Base-by-base conservation (phyloP, 768 basidiomycete species). In the Amanita pseudoporphyria region DNA sequence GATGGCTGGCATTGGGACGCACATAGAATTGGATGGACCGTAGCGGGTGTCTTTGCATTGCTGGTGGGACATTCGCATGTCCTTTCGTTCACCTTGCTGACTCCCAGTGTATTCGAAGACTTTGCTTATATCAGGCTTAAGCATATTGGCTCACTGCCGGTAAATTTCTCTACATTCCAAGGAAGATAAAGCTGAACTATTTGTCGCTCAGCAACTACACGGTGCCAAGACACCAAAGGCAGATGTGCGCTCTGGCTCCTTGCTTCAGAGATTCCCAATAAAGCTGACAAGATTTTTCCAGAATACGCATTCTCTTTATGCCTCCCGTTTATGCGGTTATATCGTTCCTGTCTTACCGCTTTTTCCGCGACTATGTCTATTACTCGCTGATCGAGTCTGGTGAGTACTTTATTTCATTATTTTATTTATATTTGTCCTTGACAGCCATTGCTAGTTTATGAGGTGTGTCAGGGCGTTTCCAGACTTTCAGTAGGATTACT, bases 331-430 rank as follows among this genome's bases (percentile, higher is more conserved):
- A 82, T 60, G 80, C 79, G 22, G 63, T 88, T 50, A 74, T 88
- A 48, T 84, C 84, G 1, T 89, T 89, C 68, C 74, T 87, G 56
- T 84, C 82, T 32, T 89, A 84, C 57, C 77, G 86, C 3, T 88
- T 65, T 65, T 88, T 86, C 69, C 75, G 84, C 35, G 68, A 72
- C 49, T 88, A 84, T 58, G 86, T 61, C n/a, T 58, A 61, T 52
- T 66, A 67, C 42, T 67, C 67, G 16, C 62, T 70, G 26, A 54
- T 64, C 36, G 35, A 48, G 58, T 12, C 47, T 4, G 47, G 47
- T 40, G 66, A 64, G 62, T 65, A 36, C 62, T 62, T 58, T 36
- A 21, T 57, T 56, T 3, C 22, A 33, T 18, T 6, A 30, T 28
- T 9, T 32, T 28, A 28, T 4, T 28, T 13, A 28, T 36, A 6